Base-by-base conservation (phyloP, 2,329 filamentous ascomycete species). In the Plectosphaerella plurivora region DNA sequence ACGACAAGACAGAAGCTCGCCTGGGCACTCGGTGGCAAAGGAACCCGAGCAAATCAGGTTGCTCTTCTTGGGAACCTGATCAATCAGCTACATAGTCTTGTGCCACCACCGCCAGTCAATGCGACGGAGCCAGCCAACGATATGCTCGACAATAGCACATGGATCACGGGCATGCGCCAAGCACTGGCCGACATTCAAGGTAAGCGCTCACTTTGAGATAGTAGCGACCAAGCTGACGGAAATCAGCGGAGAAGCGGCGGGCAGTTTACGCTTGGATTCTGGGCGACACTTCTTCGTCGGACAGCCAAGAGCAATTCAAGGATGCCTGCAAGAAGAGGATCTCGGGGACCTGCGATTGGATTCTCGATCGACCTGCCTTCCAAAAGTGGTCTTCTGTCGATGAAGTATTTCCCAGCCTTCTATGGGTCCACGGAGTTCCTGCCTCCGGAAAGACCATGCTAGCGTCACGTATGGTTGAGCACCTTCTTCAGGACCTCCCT, bases 381-480 rank as follows among this genome's bases (percentile, higher is more conserved):
- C 28, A 36, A 1, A 9, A 53, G 10, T 66, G 64, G 64, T 11
- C 51, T 11, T 59, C 56, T 1, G 15, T 45, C 11, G 42, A 41
- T 41, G 10, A 18, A 2, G 4, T 8, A 5, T 12, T 5, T 2
- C 33, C 33, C 4, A n/a, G 33, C 28, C 0, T 68, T 2, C 53
- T 70, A 1, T 71, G 68, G 68, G 60, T 70, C 12, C 55, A 64
- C 41, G 66, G 65, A 5, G 59, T 55, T 18, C 50, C 63, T 20
- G 63, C 66, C 0, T 68, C 63, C n/a, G 67, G 67, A 2, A 71
- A 71, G 52, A 71, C 68, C 0, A 35, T 69, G 0, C 53, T 70
- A 0, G 64, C 64, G 46, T 59, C 68, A 2, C 57, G 53, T 5
- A 36, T 71, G 0, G 51, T 66, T 0, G 44, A 68, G 11, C 44